Conservation (phyloP, 331 rosid species). For the Rhamnella rubrinervis region DNA sequence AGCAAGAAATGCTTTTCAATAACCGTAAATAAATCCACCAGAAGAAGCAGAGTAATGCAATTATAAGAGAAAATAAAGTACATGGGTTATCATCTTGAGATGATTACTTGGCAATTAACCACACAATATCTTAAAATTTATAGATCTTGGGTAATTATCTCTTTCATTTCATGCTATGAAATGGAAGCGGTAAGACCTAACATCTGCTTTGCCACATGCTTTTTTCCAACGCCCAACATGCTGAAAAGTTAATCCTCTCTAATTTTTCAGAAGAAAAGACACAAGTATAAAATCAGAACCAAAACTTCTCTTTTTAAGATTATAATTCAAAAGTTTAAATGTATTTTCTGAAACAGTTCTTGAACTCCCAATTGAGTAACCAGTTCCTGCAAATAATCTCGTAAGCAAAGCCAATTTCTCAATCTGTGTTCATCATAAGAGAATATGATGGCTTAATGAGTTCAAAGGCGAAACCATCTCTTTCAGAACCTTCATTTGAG, state of each 20-base stretch:
- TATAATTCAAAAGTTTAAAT: background rate
- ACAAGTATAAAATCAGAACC: background rate
- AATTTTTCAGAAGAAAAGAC: background rate
- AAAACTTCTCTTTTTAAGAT: background rate
- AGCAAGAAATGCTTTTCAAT: constrained; percentile 11
- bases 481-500: no score
- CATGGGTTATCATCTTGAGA: no score
- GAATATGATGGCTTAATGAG: background rate
- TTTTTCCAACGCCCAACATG: no score
- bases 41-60: no score
- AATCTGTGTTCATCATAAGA: background rate
- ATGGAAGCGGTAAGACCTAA: no score
- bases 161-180: no score
- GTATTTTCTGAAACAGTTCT: background rate
- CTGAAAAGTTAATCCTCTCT: no score
- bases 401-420: background rate
- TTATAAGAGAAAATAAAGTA: no score
- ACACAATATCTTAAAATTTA: no score
- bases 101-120: no score
- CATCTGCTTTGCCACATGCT: no score
- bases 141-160: no score
- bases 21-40: background rate
- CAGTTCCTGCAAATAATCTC: background rate
- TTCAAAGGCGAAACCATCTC: background rate
- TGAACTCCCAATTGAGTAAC: background rate